phyloP scores from a whole-genome alignment of 1,139 yeast species.

The Schizosaccharomyces versatilis region DNA sequence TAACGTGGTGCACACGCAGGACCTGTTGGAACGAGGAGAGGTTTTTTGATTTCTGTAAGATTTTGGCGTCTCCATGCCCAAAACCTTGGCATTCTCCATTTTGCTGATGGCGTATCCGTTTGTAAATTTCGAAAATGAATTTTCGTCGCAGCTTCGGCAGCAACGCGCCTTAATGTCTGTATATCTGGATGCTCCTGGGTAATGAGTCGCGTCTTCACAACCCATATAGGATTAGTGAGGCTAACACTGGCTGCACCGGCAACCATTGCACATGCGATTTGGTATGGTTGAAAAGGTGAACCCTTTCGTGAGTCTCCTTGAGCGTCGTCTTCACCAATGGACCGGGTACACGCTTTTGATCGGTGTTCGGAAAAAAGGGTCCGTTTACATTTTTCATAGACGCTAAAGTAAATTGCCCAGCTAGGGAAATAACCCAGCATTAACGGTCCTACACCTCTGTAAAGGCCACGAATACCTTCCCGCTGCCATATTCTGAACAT shows the following conservation, averaged over 20 bases:
- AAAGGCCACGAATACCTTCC: constrained; percentile 67
- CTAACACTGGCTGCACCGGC: constrained; percentile 79
- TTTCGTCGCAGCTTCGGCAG: background rate
- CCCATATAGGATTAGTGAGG: constrained; percentile 94
- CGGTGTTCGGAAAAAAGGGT: background rate
- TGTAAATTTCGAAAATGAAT: background rate
- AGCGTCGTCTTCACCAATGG: too few relatives aligned
- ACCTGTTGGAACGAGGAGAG: background rate
- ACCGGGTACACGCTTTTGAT: background rate
- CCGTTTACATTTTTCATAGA: constrained; percentile 57
- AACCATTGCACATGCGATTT: constrained; percentile 61
- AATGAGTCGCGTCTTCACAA: constrained; percentile 83
- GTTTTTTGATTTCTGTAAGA: background rate
- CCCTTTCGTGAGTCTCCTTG: background rate
- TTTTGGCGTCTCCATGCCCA: background rate
- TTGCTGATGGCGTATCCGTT: background rate
- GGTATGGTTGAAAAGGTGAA: constrained; percentile 16
- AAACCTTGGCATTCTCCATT: background rate
- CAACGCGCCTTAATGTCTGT: too few relatives aligned
- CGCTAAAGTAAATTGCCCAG: constrained; percentile 87
- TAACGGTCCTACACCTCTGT: constrained; percentile 78
- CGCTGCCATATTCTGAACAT: constrained; percentile 29
- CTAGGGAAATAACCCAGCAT: constrained; percentile 88
- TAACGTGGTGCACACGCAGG: background rate
- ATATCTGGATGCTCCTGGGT: constrained; percentile 27